A percentile compares a stretch with the other conserved stretches of the same genome.
Conservation (phyloP, 2,329 filamentous ascomycete species). For the Monosporascus sp. region DNA sequence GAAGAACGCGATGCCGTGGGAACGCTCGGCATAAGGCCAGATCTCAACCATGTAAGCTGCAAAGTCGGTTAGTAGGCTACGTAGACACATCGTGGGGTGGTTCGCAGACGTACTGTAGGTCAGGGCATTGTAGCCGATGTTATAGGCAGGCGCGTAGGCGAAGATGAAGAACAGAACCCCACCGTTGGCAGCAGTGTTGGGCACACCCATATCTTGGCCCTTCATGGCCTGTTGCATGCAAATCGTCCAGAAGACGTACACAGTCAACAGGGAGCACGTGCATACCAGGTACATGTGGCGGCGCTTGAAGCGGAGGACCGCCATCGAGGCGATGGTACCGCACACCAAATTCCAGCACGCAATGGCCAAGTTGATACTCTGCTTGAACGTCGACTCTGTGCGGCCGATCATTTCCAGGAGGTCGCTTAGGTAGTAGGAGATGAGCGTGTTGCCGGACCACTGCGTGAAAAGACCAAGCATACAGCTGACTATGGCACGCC, state of each 20-base stretch:
- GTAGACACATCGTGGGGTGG: not conserved
- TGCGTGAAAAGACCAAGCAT: slow-evolving; percentile 36
- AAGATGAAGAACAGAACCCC: slow-evolving; percentile 54
- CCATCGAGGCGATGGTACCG: slow-evolving; percentile 34
- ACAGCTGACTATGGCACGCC: slow-evolving; percentile 31
- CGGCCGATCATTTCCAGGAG: slow-evolving; percentile 42
- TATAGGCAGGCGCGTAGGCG: slow-evolving; percentile 54
- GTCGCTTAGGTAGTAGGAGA: slow-evolving; percentile 37
- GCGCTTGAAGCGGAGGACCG: slow-evolving; percentile 32
- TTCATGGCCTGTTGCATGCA: slow-evolving; percentile 35
- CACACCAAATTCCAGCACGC: slow-evolving; percentile 41
- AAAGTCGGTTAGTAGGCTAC: slow-evolving; percentile 2
- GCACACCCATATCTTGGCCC: slow-evolving; percentile 18
- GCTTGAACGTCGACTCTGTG: slow-evolving; percentile 35
- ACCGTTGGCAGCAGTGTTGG: slow-evolving; percentile 21
- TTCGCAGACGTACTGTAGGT: slow-evolving; percentile 48
- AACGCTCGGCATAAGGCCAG: slow-evolving; percentile 50
- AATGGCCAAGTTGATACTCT: slow-evolving; percentile 40
- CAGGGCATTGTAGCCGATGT: slow-evolving; percentile 61
- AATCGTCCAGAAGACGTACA: slow-evolving; percentile 48
- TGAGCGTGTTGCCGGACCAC: slow-evolving; percentile 35
- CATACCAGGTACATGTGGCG: slow-evolving; percentile 35
- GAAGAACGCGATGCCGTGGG: slow-evolving; percentile 53
- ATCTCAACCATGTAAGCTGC: slow-evolving; percentile 51
- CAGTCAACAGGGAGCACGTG: slow-evolving; percentile 36